Base-by-base conservation (phyloP, 805 yeast species). In the Huiozyma sinensis region DNA sequence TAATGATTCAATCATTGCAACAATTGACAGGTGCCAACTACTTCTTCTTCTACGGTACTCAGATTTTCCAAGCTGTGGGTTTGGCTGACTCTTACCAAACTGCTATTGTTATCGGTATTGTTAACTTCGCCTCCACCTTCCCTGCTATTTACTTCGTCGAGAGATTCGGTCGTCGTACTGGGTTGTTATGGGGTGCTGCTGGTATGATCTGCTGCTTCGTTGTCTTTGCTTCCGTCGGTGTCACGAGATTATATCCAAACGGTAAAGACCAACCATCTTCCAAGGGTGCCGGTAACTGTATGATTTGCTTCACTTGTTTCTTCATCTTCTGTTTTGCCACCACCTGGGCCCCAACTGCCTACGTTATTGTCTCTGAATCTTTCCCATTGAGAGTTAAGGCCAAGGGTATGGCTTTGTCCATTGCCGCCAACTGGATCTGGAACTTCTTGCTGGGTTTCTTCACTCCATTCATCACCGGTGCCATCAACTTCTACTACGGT, bases 281-380 rank as follows among this genome's bases (percentile, higher is more conserved):
- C 38, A 70, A 68, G 51, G 70, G 78, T 45, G 75, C 80, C 41
- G 86, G 86, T 66, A 64, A 76, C 62, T 81, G 77, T 43, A 77
- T 81, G 85, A 79, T 81, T 60, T 76, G 77, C 66, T 70, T 81
- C 53, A 71, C 85, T 27, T 77, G 83, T 69, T 66, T 81, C 55
- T 81, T 69, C 71, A 76, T 81, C 51, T 79, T 79, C 73, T 77
- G 71, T 69, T 81, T 80, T 55, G 86, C 86, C 28, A 72, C 79
- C 40, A 75, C 85, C 28, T 81, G 86, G 86, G 86, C 83, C 52
- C 83, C 85, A 57, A 72, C 75, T 54, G 75, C 73, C 44, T 80
- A 69, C 64, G 77, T 77, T 48, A 77, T 79, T 52, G 72, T 76
- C 34, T 75, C 84, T 38, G 86, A 81, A 64, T 70, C 78, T 42